phyloP scores from a whole-genome alignment of 2,329 filamentous ascomycete species.

The Grosmannia clavigera region DNA sequence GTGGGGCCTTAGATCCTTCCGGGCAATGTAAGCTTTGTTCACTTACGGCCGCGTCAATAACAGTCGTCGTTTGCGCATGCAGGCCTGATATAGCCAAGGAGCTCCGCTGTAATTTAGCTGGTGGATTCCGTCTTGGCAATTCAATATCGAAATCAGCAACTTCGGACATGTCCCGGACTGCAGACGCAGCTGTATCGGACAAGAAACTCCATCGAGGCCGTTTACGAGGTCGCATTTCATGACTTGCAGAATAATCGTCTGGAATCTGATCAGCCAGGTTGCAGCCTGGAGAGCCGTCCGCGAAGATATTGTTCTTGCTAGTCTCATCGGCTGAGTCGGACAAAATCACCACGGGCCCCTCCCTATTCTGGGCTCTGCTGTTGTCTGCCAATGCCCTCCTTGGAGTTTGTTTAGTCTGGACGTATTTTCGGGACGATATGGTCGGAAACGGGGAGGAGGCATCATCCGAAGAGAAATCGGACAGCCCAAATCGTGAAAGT shows the following conservation, averaged over 20 bases:
- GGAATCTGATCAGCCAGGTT: neutral
- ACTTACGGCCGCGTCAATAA: too few species aligned
- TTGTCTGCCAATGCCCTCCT: neutral
- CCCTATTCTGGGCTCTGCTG: neutral
- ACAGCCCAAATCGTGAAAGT: neutral
- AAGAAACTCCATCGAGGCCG: neutral
- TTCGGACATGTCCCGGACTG: neutral
- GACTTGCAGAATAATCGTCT: neutral
- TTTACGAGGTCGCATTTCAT: neutral
- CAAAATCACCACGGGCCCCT: neutral
- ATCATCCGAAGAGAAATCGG: neutral
- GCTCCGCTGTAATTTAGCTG: neutral
- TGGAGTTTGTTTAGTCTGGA: neutral
- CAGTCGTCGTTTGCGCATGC: neutral
- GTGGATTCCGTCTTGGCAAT: neutral
- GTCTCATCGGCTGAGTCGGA: neutral
- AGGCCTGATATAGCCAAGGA: neutral
- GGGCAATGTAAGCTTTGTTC: neutral
- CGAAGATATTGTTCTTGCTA: neutral
- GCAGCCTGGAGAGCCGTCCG: neutral
- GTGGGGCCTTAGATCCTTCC: neutral
- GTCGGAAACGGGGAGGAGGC: neutral
- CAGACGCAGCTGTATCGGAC: neutral
- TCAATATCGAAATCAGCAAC: neutral
- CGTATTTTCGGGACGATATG: neutral